phyloP scores from a whole-genome alignment of 257 asterid genomes.

The Salvia miltiorrhiza region DNA sequence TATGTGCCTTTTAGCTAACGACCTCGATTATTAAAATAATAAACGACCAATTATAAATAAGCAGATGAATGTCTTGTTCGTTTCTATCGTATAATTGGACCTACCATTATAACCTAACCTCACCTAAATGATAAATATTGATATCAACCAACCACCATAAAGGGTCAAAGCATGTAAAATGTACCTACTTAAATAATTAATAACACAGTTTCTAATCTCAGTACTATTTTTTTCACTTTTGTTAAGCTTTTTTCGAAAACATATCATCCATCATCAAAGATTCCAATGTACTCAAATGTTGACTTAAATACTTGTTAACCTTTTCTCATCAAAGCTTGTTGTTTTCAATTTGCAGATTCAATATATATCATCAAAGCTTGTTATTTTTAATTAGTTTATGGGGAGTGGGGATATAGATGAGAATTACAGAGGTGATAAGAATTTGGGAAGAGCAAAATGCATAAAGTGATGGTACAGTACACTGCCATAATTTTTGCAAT shows the following conservation, averaged over 20 bases:
- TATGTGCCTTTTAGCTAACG: background rate
- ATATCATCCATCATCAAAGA: too few species aligned
- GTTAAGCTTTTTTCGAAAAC: too few species aligned
- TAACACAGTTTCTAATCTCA: too few species aligned
- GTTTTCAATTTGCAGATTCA: too few species aligned
- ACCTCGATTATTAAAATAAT: background rate
- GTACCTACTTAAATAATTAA: too few species aligned
- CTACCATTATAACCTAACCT: background rate
- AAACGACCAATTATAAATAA: background rate
- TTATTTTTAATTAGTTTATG: background rate
- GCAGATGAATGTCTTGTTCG: background rate
- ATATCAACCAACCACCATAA: background rate
- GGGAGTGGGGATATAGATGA: background rate
- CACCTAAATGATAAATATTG: background rate
- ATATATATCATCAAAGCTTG: background rate
- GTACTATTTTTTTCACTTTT: too few species aligned
- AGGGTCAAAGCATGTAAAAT: background rate
- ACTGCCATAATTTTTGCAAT: too few species aligned
- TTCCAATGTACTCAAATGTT: too few species aligned
- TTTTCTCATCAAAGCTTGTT: too few species aligned
- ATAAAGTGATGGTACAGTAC: slow-evolving; percentile 19
- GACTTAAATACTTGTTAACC: too few species aligned
- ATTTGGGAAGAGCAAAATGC: slow-evolving; percentile 20
- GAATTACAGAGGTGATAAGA: slow-evolving; percentile 15
- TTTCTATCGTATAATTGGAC: background rate